phyloP scores from a whole-genome alignment of 495 filamentous ascomycete species.

The Penicillium maclennaniae region DNA sequence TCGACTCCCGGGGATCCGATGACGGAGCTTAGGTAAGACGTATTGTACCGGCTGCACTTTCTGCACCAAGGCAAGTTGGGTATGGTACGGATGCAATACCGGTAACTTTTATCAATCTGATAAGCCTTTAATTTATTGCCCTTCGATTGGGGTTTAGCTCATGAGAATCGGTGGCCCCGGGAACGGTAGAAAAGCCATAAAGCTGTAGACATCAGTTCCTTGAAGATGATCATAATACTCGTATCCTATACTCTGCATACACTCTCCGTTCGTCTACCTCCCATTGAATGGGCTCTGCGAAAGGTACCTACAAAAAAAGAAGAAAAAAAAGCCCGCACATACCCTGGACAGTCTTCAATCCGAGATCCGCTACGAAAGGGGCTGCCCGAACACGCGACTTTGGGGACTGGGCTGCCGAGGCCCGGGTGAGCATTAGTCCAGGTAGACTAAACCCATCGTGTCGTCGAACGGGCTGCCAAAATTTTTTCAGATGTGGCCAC shows the following conservation, averaged over 20 bases:
- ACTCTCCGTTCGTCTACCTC: not conserved
- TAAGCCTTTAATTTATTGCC: constrained; percentile 13
- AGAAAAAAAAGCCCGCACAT: not conserved
- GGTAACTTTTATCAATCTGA: constrained; percentile 27
- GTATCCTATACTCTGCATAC: not conserved
- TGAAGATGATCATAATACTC: not conserved
- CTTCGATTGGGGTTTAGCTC: not conserved
- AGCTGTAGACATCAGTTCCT: not conserved
- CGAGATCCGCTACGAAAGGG: not conserved
- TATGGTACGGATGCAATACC: not conserved
- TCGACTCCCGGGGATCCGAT: constrained; percentile 12
- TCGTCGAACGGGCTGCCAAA: constrained; percentile 1
- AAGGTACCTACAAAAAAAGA: not conserved
- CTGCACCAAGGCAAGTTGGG: not conserved
- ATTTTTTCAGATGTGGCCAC: not conserved
- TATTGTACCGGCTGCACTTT: constrained; percentile 7
- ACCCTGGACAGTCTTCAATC: not conserved
- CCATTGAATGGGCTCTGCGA: not conserved
- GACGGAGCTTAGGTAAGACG: constrained; percentile 16
- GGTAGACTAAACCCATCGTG: constrained; percentile 12
- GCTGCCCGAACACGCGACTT: constrained; percentile 18
- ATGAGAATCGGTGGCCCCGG: not conserved
- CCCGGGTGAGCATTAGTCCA: constrained; percentile 14
- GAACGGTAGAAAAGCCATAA: not conserved
- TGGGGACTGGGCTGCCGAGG: constrained; percentile 17